phyloP scores from a whole-genome alignment of 495 filamentous ascomycete genomes.

The Pyronema omphalodes region DNA sequence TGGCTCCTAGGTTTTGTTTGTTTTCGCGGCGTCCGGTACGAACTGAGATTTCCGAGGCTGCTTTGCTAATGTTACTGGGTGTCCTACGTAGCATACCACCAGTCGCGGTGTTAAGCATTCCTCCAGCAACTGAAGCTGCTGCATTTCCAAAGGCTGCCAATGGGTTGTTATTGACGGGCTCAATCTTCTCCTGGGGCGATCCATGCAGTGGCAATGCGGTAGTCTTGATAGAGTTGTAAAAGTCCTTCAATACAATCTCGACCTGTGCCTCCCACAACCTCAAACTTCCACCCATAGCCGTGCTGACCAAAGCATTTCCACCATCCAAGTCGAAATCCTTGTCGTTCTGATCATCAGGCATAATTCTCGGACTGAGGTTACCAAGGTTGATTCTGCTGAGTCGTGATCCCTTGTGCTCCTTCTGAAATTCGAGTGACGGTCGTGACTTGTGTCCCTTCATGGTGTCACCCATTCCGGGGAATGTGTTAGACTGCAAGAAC shows the following conservation, averaged over 20 bases:
- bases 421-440: conserved; percentile 20
- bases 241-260: conserved; percentile 76
- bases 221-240: conserved; percentile 74
- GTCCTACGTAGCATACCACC: conserved; percentile 53
- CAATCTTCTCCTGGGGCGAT: conserved; percentile 20
- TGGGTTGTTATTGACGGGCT: conserved; percentile 24
- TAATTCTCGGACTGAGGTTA: conserved; percentile 4
- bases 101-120: too few relatives aligned
- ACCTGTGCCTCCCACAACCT: conserved; percentile 79
- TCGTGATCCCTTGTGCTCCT: conserved; percentile 13
- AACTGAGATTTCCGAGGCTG: conserved; percentile 53
- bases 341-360: conserved; percentile 10
- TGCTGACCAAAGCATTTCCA: conserved; percentile 49
- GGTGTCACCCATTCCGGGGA: conserved; percentile 11
- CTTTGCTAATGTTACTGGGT: conserved; percentile 81
- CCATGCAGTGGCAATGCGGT: conserved; percentile 71
- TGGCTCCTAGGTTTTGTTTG: conserved; percentile 34
- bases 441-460: conserved; percentile 12
- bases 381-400: conserved; percentile 4
- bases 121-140: too few relatives aligned
- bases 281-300: conserved; percentile 56
- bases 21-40: conserved; percentile 23
- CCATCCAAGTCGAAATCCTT: conserved; percentile 23
- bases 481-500: conserved; percentile 10
- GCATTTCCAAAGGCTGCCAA: conserved; percentile 36